Base-by-base conservation (phyloP, 495 filamentous ascomycete genomes). In the Aspergillus heteromorphus region DNA sequence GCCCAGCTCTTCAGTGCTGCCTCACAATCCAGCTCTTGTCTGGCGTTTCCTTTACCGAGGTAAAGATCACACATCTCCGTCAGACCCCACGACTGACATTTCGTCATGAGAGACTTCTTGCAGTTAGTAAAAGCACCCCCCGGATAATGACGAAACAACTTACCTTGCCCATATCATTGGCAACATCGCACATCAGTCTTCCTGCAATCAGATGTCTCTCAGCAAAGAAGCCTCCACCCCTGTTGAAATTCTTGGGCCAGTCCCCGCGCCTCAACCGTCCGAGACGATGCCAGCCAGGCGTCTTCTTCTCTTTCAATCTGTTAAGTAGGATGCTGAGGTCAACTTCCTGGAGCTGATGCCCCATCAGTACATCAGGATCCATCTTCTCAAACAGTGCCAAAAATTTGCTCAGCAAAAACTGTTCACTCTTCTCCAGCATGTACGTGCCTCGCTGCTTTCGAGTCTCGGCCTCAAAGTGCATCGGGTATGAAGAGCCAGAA, bases 61-160 rank as follows among this genome's bases (percentile, higher is more conserved):
- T 96, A 92, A 20, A 97, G 79, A 43, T 84, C 87, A 69, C 90
- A 95, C 89, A 98, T 98, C 70, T 98, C 93, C 0, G 90, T 93
- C 68, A 98, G 77, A 71, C 85, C 96, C 95, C 95, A 98, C 4
- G 91, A 93, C 66, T 96, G 91, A 66, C 93, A 98, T 75, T 95
- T 95, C 56, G 82, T 87, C 91, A 96, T 97, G 45, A 92, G 82
- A 20, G 92, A 97, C 80, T 82, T 63, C 20, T 14, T 2, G 17
- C 8, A 36, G 63, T 80, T 55, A 79, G 72, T 42, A 51, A 19
- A 40, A 9, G 27, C 5, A 6, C 6, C 23, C 17, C 4, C 17
- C 8, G 13, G 27, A 31, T 8, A 6, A 23, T 16, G 10, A 14
- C 14, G 18, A 27, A 23, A n/a, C 47, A 38, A 54, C 62, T 64